phyloP scores from a whole-genome alignment of 371 early-diverging fungal species.

The Vairimorpha necatrix region DNA sequence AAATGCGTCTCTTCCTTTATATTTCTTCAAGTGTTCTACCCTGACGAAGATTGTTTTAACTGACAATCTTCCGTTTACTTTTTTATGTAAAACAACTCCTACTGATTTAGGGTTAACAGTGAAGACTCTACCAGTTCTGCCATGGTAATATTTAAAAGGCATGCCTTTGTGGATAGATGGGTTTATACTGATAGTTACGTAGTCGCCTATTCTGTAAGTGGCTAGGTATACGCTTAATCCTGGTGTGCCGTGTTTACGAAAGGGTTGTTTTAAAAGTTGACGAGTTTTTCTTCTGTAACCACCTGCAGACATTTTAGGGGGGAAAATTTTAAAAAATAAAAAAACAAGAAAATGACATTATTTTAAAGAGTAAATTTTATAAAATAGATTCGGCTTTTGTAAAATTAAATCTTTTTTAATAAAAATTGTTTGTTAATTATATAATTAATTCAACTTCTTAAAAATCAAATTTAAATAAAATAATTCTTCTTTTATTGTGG shows the following conservation, averaged over 20 bases:
- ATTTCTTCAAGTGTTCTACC: conserved; percentile 97
- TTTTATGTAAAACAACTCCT: conserved; percentile 93
- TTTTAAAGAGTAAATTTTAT: too few species aligned
- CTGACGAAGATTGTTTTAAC: conserved; percentile 96
- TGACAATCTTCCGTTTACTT: conserved; percentile 86
- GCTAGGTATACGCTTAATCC: conserved; percentile 87
- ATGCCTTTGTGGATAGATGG: conserved; percentile 97
- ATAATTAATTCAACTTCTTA: too few species aligned
- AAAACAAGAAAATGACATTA: not conserved
- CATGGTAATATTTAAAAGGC: conserved; percentile 99
- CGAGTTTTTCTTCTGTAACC: conserved; percentile 91
- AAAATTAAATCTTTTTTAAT: not conserved
- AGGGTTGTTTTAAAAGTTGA: conserved; percentile 89
- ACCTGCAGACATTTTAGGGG: conserved; percentile 65
- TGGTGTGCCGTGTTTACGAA: conserved; percentile 77
- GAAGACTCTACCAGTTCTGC: conserved; percentile 67
- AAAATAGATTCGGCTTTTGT: too few species aligned
- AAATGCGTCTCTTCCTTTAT: conserved; percentile 96
- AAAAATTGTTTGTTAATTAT: too few species aligned
- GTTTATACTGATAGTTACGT: conserved; percentile 93
- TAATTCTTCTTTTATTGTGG: too few species aligned
- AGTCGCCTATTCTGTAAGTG: conserved; percentile 92
- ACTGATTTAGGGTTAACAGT: conserved; percentile 69
- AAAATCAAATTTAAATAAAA: too few species aligned
- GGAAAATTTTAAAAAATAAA: not conserved